Conservation (phyloP, 495 filamentous ascomycete species). For the Hyaloscypha hepaticicola region DNA sequence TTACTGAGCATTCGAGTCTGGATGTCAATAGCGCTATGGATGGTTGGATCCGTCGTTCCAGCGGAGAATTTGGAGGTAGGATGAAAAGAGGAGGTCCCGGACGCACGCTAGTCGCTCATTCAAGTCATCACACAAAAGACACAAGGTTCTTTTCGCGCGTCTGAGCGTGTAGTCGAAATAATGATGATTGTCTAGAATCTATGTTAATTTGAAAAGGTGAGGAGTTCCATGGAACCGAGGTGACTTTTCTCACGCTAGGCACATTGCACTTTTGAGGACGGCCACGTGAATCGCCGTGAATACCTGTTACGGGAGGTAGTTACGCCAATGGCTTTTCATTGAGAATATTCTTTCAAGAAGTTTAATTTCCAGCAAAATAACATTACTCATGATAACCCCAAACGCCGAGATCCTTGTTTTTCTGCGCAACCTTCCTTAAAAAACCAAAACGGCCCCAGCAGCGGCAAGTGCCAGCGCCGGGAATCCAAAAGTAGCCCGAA, state of each 20-base stretch:
- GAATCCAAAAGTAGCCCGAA: background rate
- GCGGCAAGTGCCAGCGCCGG: slow-evolving; percentile 13
- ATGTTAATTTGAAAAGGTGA: background rate
- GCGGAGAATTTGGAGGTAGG: background rate
- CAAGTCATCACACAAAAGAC: no score
- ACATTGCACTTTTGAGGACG: background rate
- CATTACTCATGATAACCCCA: background rate
- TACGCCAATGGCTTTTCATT: background rate
- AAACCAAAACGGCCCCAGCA: slow-evolving; percentile 14
- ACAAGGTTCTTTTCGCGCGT: no score
- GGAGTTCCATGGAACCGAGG: background rate
- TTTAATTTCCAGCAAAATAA: background rate
- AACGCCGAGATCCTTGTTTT: background rate
- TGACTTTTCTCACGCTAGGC: no score
- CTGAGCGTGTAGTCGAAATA: no score
- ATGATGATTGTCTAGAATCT: no score
- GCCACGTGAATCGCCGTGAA: background rate
- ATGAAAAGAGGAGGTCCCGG: background rate
- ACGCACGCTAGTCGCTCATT: background rate
- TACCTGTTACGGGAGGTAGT: no score
- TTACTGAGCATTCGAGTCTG: background rate
- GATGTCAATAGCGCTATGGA: background rate
- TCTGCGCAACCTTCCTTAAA: slow-evolving; percentile 1
- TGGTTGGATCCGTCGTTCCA: no score
- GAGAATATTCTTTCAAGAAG: background rate